phyloP scores from a whole-genome alignment of 2,329 filamentous ascomycete species.

The Neopestalotiopsis clavispora region DNA sequence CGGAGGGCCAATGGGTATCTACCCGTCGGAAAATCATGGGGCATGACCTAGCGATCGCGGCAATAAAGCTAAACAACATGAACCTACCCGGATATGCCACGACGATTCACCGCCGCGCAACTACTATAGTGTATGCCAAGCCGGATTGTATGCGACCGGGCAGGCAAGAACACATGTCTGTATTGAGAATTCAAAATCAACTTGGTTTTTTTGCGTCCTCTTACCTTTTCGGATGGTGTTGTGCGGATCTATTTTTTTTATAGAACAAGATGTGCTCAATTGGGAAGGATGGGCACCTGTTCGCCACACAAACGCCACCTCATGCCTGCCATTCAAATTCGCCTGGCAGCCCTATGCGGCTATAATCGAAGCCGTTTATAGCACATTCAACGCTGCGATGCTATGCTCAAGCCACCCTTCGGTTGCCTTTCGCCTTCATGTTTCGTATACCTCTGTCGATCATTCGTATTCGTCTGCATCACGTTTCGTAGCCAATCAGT shows the following conservation, averaged over 20 bases:
- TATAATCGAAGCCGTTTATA: not conserved
- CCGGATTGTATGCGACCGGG: not conserved
- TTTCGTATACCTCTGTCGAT: not conserved
- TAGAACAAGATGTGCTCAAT: constrained; percentile 1
- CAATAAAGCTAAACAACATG: not conserved
- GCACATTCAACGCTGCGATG: not conserved
- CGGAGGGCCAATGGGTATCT: not conserved
- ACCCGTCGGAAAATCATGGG: not conserved
- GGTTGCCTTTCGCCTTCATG: not conserved
- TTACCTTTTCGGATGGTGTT: not conserved
- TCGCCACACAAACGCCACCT: constrained; percentile 5
- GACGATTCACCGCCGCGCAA: constrained; percentile 9
- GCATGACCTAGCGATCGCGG: not conserved
- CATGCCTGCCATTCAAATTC: not conserved
- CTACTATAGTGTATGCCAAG: constrained; percentile 3
- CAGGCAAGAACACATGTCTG: not conserved
- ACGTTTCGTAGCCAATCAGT: not conserved
- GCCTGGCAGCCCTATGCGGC: constrained; percentile 15
- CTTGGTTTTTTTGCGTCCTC: not conserved
- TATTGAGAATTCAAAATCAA: not conserved
- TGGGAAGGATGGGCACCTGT: not conserved
- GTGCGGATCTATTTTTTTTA: constrained; percentile 6
- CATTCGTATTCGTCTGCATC: constrained; percentile 8
- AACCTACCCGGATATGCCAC: constrained; percentile 7
- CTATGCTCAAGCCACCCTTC: not conserved